phyloP scores from a whole-genome alignment of 345 rosid species.

The Zanthoxylum bungeanum region DNA sequence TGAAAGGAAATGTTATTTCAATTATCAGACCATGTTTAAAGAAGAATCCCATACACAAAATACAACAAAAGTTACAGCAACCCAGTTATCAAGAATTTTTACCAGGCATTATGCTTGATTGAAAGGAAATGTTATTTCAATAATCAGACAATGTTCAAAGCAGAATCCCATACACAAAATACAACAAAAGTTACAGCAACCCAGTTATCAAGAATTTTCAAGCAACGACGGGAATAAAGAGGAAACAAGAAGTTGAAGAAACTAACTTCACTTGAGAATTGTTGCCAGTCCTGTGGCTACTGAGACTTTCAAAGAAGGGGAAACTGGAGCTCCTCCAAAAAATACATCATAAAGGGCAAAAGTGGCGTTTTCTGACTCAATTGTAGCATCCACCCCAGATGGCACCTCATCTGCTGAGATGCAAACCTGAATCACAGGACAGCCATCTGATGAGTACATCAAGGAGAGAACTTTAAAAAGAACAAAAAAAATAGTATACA shows the following conservation, averaged over 20 bases:
- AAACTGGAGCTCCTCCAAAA: constrained; percentile 73
- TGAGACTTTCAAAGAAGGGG: constrained; percentile 72
- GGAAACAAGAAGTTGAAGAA: neutral
- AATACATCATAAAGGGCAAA: constrained; percentile 72
- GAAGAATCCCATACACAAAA: neutral
- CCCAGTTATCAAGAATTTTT: neutral
- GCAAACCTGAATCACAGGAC: constrained; percentile 39
- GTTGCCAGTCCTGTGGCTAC: constrained; percentile 51
- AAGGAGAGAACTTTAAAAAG: neutral
- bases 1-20: neutral
- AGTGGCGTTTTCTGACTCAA: constrained; percentile 58
- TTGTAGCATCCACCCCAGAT: constrained; percentile 45
- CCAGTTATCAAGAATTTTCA: neutral
- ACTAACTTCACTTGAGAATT: constrained; percentile 32
- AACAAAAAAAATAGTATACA: neutral
- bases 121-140: neutral
- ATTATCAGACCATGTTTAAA: neutral
- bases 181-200: constrained; percentile 1
- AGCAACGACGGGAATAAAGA: neutral
- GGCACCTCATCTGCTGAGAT: constrained; percentile 62
- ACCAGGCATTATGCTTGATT: neutral
- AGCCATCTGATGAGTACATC: neutral
- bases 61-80: constrained; percentile 1
- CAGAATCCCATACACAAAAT: neutral
- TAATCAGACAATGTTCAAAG: neutral